Evolutionary conservation across 2,329 filamentous ascomycete genomes (phyloP), one percentile per base, ranked within the genome.

Genomic region (Periconia sp.): DNA sequence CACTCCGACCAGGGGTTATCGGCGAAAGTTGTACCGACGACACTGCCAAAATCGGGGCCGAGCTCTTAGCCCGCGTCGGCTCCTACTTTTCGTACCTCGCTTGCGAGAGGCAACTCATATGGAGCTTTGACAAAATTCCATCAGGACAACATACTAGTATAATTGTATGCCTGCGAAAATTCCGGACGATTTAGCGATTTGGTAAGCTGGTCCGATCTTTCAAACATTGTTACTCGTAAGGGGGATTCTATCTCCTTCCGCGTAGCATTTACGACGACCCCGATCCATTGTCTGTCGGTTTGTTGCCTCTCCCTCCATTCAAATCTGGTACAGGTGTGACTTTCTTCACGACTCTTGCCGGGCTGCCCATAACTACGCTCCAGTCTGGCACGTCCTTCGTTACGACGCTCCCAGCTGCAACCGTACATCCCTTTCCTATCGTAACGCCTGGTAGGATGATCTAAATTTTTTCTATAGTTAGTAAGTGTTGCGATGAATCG

Each of bases 291-390:
- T 3, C 33, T 14, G 15, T 37, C 33, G 15, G 11, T 5, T 13
- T 37, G 10, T 5, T 37, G 33, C 43, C 27, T 31, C 15, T 14
- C 6, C 33, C 23, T 18, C 17, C 43, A 17, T 45, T 45, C 23
- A 31, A 18, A 31, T 45, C 43, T 2, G 5, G 23, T 45, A 31
- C 27, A 13, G 20, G 23, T 6, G 43, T 45, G 18, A 45, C 19
- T 18, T 35, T 54, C 33, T 31, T 51, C 3, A 54, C 43, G n/a
- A 74, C 94, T 90, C 57, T 90, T 9, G 85, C 86, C 41, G 75
- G 75, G 6, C 57, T 61, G 1, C 76, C 76, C 11, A 76, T 60
- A 13, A 71, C 76, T 9, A 78, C 73, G 59, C 67, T 54, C 61
- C 74, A 17, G 54, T 54, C 2, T 13, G 72, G 72, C 8, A 77